phyloP scores from a whole-genome alignment of 2,329 filamentous ascomycete genomes.

The Hypoxylon sp. region DNA sequence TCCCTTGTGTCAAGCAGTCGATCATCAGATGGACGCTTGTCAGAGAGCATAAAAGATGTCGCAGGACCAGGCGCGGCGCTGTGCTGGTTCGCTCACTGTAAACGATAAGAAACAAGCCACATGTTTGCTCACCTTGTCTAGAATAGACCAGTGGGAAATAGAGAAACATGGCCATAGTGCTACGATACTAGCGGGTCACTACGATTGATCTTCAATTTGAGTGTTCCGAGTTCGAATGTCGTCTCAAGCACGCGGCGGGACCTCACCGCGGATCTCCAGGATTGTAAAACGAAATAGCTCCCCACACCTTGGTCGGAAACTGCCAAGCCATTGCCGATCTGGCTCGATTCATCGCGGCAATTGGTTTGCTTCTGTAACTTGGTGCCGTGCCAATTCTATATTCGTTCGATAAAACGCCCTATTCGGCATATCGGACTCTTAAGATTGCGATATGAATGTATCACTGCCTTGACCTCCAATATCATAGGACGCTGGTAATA shows the following conservation, averaged over 20 bases:
- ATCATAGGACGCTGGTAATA: background rate
- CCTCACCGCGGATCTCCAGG: conserved; percentile 29
- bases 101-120: conserved; percentile 14
- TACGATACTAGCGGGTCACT: conserved; percentile 13
- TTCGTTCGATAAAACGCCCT: conserved; percentile 33
- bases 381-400: conserved; percentile 13
- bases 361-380: conserved; percentile 15
- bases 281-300: conserved; percentile 35
- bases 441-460: conserved; percentile 9
- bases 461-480: background rate
- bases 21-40: conserved; percentile 36
- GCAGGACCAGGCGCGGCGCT: conserved; percentile 29
- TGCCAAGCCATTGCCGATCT: conserved; percentile 36
- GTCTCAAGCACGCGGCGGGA: conserved; percentile 21
- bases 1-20: conserved; percentile 36
- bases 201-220: conserved; percentile 37
- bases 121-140: background rate
- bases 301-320: conserved; percentile 38
- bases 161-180: conserved; percentile 15
- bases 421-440: conserved; percentile 20
- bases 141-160: background rate
- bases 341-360: conserved; percentile 34
- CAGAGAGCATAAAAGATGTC: conserved; percentile 25
- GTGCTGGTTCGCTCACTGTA: conserved; percentile 4
- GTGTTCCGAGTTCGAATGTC: conserved; percentile 28